Percentiles rank a stretch among this genome's conserved stretches.
phyloP scores from a whole-genome alignment of 2,329 filamentous ascomycete species.

The Hymenoscyphus infarciens region DNA sequence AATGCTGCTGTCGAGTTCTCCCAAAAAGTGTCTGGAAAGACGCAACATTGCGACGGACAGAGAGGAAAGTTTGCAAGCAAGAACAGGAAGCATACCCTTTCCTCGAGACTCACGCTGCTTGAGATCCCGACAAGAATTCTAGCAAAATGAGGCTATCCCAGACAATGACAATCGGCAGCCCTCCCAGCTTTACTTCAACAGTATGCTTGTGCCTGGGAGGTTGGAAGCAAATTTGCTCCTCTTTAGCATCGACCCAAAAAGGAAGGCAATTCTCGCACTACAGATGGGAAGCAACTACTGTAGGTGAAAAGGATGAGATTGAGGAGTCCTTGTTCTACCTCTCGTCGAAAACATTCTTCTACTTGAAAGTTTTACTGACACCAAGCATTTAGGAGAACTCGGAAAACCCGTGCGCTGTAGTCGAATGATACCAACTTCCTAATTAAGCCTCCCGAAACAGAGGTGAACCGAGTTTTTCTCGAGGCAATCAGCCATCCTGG shows the following conservation, averaged over 20 bases:
- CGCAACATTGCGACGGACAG: too few relatives aligned
- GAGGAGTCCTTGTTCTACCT: background rate
- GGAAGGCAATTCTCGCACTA: background rate
- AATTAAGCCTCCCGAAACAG: background rate
- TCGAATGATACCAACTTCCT: slow-evolving; percentile 1
- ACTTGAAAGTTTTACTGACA: background rate
- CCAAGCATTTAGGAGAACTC: background rate
- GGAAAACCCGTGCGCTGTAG: background rate
- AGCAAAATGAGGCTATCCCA: slow-evolving; percentile 1
- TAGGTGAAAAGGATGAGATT: background rate
- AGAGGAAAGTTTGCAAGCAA: background rate
- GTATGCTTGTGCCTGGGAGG: background rate
- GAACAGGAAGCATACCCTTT: background rate
- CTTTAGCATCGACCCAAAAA: background rate
- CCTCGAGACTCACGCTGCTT: background rate
- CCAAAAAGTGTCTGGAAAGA: too few relatives aligned
- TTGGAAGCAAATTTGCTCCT: background rate
- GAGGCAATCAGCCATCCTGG: background rate
- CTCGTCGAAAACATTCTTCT: background rate
- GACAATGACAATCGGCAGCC: background rate
- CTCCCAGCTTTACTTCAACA: background rate
- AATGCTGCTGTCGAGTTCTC: too few relatives aligned
- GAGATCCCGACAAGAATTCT: background rate
- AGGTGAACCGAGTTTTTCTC: too few relatives aligned
- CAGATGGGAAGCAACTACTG: background rate